Percentiles rank a stretch among this genome's conserved stretches.
These are phyloP conservation scores for Blastobotrys arbuscula DNA, from an alignment of 1,139 yeast genomes.

Conservation along the genomic window DNA sequence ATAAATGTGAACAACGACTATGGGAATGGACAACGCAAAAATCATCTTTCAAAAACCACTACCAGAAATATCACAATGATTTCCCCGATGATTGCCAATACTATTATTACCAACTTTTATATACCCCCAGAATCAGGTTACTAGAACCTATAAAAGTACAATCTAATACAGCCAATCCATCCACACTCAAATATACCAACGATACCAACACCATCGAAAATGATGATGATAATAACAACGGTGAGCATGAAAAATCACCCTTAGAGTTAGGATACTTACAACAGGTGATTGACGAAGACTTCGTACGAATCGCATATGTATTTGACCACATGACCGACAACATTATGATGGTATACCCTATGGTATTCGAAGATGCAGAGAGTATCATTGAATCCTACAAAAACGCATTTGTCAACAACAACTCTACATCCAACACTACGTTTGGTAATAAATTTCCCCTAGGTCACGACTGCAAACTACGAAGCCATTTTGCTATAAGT, in stretches of 20 bases:
- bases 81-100: too few relatives aligned
- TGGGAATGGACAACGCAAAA: not conserved
- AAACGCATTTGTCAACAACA: not conserved
- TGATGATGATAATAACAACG: too few relatives aligned
- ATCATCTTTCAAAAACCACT: too few relatives aligned
- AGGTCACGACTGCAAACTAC: not conserved
- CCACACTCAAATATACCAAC: too few relatives aligned
- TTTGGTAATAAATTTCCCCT: conserved; percentile 1
- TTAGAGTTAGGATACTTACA: not conserved
- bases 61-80: too few relatives aligned
- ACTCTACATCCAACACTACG: not conserved
- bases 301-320: not conserved
- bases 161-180: too few relatives aligned
- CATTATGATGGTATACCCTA: conserved; percentile 1
- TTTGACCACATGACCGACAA: conserved; percentile 6
- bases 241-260: too few relatives aligned
- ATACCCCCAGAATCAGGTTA: too few relatives aligned
- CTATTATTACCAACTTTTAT: too few relatives aligned
- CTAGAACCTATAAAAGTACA: too few relatives aligned
- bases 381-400: not conserved
- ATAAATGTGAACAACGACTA: not conserved
- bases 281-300: not conserved
- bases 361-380: not conserved
- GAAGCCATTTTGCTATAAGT: conserved; percentile 2
- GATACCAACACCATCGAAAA: too few relatives aligned